A percentile compares a stretch with the other conserved stretches of the same genome.
Conservation (phyloP, 2,329 filamentous ascomycete species). For the Tolypocladium ovalisporum region DNA sequence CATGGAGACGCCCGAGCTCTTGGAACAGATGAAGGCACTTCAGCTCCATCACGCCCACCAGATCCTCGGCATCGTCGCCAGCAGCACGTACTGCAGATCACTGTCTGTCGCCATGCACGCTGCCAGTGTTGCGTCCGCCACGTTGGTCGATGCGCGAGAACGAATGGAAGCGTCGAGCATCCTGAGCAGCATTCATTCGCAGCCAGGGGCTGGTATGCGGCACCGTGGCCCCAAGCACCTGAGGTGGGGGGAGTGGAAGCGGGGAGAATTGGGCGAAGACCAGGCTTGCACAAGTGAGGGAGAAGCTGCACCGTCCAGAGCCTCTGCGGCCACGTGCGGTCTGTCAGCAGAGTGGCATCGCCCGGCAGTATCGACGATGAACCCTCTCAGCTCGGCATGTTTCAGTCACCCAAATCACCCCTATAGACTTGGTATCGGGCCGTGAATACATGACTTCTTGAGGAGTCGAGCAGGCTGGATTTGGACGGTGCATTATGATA, state of each 20-base stretch:
- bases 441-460: not conserved
- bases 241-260: not conserved
- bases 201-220: not conserved
- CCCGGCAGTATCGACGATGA: not conserved
- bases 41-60: not conserved
- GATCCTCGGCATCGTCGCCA: not conserved
- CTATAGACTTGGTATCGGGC: not conserved
- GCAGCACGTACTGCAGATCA: not conserved
- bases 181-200: not conserved
- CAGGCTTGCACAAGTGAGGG: not conserved
- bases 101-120: not conserved
- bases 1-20: not conserved
- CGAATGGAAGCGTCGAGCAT: not conserved
- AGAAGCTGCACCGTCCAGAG: not conserved
- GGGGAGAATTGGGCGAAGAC: not conserved
- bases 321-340: not conserved
- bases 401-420: not conserved
- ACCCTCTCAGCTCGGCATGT: not conserved
- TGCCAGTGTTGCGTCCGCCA: not conserved
- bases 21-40: not conserved
- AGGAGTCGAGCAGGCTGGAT: not conserved
- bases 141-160: not conserved
- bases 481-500: not conserved
- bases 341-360: not conserved
- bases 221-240: not conserved